Conservation (phyloP, 2,329 filamentous ascomycete genomes). For the Neurospora crassa region DNA sequence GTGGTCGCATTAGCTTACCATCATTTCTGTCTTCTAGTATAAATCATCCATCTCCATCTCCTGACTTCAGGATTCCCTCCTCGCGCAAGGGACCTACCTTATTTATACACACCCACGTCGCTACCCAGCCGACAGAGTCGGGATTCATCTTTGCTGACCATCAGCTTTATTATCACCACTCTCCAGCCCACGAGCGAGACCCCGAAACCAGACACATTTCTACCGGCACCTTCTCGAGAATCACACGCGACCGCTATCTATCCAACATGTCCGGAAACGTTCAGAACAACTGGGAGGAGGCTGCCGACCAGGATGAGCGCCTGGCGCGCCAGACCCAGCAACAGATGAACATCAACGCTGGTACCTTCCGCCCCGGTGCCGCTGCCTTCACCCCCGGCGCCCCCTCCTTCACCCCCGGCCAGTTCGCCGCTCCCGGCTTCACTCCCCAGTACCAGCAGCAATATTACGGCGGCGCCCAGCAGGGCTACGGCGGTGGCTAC, state of each 20-base stretch:
- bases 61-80: background rate
- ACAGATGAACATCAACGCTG: slow-evolving; percentile 63
- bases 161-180: background rate
- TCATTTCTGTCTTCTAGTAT: background rate
- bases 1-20: background rate
- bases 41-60: background rate
- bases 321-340: slow-evolving; percentile 68
- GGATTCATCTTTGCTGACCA: background rate
- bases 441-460: slow-evolving; percentile 46
- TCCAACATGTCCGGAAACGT: slow-evolving; percentile 58
- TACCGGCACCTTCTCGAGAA: background rate
- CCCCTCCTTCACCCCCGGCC: slow-evolving; percentile 61
- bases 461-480: slow-evolving; percentile 42
- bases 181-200: background rate
- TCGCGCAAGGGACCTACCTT: background rate
- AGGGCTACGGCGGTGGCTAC: slow-evolving; percentile 32
- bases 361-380: slow-evolving; percentile 56
- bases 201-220: slow-evolving; percentile 1
- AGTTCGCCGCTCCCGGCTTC: slow-evolving; percentile 53
- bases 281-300: slow-evolving; percentile 95
- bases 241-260: background rate
- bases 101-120: background rate
- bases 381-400: slow-evolving; percentile 66
- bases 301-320: slow-evolving; percentile 66
- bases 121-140: background rate